Conservation (phyloP, 23 red algal species). For the Gracilaria gracilis region DNA sequence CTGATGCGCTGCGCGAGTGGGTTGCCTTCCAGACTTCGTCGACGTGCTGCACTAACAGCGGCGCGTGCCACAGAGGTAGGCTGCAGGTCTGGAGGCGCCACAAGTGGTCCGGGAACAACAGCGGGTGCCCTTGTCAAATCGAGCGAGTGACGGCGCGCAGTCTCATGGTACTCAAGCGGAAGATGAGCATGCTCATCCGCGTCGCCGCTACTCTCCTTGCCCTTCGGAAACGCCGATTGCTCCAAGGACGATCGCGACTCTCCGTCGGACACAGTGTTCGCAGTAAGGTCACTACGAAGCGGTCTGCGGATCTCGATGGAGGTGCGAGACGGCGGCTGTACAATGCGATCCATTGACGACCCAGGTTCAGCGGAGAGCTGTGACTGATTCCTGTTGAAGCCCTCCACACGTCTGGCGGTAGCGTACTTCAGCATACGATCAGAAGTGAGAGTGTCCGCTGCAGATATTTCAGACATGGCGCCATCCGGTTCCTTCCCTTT, state of each 20-base stretch:
- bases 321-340: constrained; percentile 4
- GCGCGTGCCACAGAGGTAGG: constrained; percentile 4
- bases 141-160: constrained; percentile 51
- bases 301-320: constrained; percentile 1
- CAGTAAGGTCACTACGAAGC: constrained; percentile 21
- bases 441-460: constrained; percentile 1
- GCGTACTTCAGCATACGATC: neutral
- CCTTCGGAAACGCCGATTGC: neutral
- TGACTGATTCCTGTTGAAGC: neutral
- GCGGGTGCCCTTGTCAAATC: constrained; percentile 30
- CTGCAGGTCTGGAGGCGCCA: neutral
- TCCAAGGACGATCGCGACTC: constrained; percentile 1
- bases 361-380: neutral
- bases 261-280: neutral
- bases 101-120: neutral
- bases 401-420: neutral
- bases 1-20: neutral
- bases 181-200: neutral
- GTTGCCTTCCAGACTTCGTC: constrained; percentile 23
- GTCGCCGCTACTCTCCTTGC: neutral
- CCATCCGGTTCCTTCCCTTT: constrained; percentile 10
- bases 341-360: neutral
- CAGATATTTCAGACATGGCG: constrained; percentile 22
- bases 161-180: constrained; percentile 40
- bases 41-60: constrained; percentile 30